These are phyloP conservation scores for Agaricus sinodeliciosus DNA, from an alignment of 768 basidiomycete genomes.

Conservation along the genomic window DNA sequence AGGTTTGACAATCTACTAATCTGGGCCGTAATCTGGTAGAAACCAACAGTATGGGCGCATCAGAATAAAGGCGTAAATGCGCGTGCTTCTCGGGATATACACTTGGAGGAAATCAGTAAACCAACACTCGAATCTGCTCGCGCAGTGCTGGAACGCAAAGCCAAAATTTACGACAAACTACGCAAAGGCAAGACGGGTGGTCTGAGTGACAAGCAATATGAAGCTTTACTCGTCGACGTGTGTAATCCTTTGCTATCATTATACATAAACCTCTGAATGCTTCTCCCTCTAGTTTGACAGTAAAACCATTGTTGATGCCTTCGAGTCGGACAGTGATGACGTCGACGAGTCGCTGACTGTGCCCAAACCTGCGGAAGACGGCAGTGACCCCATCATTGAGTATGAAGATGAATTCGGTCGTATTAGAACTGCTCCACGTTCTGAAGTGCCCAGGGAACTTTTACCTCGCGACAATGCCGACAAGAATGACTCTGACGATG, in stretches of 20 bases:
- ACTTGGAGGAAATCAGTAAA: slow-evolving; percentile 61
- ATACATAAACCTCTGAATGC: not conserved
- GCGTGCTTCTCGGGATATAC: slow-evolving; percentile 61
- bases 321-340: slow-evolving; percentile 68
- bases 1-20: not conserved
- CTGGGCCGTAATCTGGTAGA: slow-evolving; percentile 34
- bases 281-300: slow-evolving; percentile 51
- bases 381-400: slow-evolving; percentile 74
- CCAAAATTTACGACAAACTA: slow-evolving; percentile 75
- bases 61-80: slow-evolving; percentile 68
- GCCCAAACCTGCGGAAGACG: slow-evolving; percentile 39
- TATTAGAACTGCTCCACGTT: slow-evolving; percentile 56
- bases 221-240: slow-evolving; percentile 71
- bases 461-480: slow-evolving; percentile 40
- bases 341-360: slow-evolving; percentile 72
- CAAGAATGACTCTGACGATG: slow-evolving; percentile 24
- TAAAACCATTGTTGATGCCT: slow-evolving; percentile 40
- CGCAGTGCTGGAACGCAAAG: slow-evolving; percentile 68
- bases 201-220: slow-evolving; percentile 67
- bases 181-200: slow-evolving; percentile 74
- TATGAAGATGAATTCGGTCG: slow-evolving; percentile 88
- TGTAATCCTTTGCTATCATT: slow-evolving; percentile 20
- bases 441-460: slow-evolving; percentile 72
- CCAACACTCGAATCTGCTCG: slow-evolving; percentile 69
- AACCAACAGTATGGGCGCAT: slow-evolving; percentile 70